Evolutionary conservation across 2,329 filamentous ascomycete species (phyloP).

Genomic region (Aspergillus neoniger): DNA sequence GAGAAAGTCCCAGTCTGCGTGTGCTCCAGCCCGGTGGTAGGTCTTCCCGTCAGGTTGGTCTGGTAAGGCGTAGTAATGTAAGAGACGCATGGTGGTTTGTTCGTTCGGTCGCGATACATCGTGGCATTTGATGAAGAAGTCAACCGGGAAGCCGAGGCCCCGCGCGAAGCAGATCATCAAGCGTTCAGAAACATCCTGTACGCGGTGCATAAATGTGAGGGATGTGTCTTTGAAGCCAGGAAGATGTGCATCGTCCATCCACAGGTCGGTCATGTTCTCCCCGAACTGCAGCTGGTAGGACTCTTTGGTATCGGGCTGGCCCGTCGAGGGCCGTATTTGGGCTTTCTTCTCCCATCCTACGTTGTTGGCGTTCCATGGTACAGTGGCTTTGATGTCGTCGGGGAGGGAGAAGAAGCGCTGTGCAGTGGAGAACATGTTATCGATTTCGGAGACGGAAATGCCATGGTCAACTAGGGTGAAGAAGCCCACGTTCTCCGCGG

Average conservation of each 20-base stretch:
- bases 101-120: constrained; percentile 52
- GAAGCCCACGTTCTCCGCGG: constrained; percentile 63
- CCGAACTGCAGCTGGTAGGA: constrained; percentile 66
- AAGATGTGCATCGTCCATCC: constrained; percentile 53
- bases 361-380: constrained; percentile 59
- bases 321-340: constrained; percentile 62
- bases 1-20: constrained; percentile 65
- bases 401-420: constrained; percentile 58
- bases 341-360: constrained; percentile 63
- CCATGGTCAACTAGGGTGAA: constrained; percentile 60
- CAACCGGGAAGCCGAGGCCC: constrained; percentile 57
- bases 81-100: constrained; percentile 57
- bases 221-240: constrained; percentile 52
- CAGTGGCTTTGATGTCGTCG: constrained; percentile 54
- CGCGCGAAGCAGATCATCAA: constrained; percentile 50
- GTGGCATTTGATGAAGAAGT: constrained; percentile 59
- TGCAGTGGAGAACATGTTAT: constrained; percentile 54
- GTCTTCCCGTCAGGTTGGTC: constrained; percentile 40
- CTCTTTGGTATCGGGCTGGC: constrained; percentile 61
- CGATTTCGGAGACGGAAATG: constrained; percentile 52
- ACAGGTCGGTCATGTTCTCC: constrained; percentile 54
- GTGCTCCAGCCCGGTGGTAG: constrained; percentile 63
- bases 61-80: constrained; percentile 59
- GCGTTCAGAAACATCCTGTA: constrained; percentile 56
- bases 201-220: constrained; percentile 57